phyloP scores from a whole-genome alignment of 225 moss, liverwort and hornwort genomes.

The Pleurozium schreberi region DNA sequence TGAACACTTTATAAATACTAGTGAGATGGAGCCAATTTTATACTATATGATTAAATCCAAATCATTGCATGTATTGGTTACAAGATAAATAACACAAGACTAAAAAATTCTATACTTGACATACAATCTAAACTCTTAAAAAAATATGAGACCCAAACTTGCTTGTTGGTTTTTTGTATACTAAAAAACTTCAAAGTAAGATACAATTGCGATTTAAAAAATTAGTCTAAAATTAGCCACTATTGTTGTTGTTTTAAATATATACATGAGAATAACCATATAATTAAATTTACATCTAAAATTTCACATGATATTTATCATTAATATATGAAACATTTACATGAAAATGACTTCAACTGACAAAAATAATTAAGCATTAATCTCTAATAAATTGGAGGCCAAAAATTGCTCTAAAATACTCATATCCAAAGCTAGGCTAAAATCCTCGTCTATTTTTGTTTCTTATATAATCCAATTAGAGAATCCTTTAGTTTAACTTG shows the following conservation, averaged over 20 bases:
- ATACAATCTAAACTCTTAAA: not conserved
- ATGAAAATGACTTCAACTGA: not conserved
- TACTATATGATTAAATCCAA: not conserved
- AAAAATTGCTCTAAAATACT: accelerated
- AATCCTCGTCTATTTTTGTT: not conserved
- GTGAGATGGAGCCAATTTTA: not conserved
- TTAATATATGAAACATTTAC: not conserved
- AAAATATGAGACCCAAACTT: not conserved
- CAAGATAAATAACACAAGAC: not conserved
- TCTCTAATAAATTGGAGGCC: accelerated
- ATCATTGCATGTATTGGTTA: not conserved
- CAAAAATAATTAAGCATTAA: not conserved
- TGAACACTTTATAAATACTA: not conserved
- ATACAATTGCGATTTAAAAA: not conserved
- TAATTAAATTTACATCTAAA: not conserved
- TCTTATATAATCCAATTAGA: not conserved
- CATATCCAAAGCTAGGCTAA: not conserved
- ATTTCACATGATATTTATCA: not conserved
- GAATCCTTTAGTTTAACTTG: not conserved
- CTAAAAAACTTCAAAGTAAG: not conserved
- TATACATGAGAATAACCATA: not conserved
- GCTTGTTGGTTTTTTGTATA: not conserved
- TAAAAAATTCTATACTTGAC: not conserved
- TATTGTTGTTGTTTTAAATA: not conserved
- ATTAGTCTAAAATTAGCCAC: not conserved